Base-by-base conservation (phyloP, 306 rosid genomes). In the Styphnolobium japonicum region DNA sequence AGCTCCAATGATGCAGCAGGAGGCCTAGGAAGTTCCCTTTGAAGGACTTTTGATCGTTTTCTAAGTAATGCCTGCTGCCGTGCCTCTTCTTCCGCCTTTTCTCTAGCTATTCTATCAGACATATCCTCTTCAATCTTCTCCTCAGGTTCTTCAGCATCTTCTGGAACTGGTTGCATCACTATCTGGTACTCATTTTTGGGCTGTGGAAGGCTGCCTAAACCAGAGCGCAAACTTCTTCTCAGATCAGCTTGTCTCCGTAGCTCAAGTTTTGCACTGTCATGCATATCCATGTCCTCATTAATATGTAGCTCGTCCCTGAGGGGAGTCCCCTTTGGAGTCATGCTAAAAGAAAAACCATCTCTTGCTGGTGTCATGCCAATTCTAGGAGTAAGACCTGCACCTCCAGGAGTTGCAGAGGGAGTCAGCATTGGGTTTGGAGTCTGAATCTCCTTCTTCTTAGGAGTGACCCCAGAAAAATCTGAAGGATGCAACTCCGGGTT, bases 401-500 rank as follows among this genome's bases (percentile, higher is more conserved):
- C 92, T 77, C 97, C 97, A 64, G 98, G 98, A 51, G 98, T 94
- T 61, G 96, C 90, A 69, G 93, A 87, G 78, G 98, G 98, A 43
- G 98, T 94, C 79, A 92, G 76, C 89, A 94, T 88, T 1, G 91
- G 90, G 74, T 94, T 90, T 75, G 97, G 98, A 12, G 96, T 94
- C 75, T 85, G 96, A 65, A 89, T 86, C 80, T 92, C 98, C 75
- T 69, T 89, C 83, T 75, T 92, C 82, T 89, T 94, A 46, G 98
- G 98, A 83, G 98, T 94, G 75, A 94, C 98, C 52, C 98, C 98
- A 48, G 97, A 94, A 85, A 94, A 94, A 80, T 94, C 97, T 14
- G 98, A 92, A 71, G 97, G 98, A 80, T 94, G 96, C 83, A 94
- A 85, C 82, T 94, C 97, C 3, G 97, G 98, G 79, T 94, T 94